Conservation (phyloP, 768 basidiomycete genomes). For the Hygrophorus pudorinus region DNA sequence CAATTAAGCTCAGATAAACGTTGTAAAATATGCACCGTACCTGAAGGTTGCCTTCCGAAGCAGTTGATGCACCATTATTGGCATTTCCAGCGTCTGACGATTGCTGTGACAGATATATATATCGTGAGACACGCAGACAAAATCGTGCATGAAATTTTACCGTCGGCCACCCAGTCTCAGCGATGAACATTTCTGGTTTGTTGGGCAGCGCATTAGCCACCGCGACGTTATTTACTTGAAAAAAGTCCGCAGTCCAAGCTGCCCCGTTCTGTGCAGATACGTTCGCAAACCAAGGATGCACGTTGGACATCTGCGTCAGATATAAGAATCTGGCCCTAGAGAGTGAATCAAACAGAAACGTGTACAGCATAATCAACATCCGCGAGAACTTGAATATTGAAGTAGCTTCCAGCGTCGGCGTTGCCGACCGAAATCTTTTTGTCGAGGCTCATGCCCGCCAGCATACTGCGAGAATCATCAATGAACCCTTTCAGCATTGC, state of each 20-base stretch:
- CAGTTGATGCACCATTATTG: conserved; percentile 58
- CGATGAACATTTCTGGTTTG: conserved; percentile 77
- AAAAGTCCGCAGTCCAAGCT: conserved; percentile 79
- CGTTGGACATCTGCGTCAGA: conserved; percentile 63
- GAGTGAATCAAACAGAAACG: conserved; percentile 6
- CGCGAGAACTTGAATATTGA: conserved; percentile 59
- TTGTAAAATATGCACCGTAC: conserved; percentile 14
- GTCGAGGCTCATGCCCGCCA: conserved; percentile 42
- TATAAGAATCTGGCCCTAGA: neutral
- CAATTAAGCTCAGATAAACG: conserved; percentile 2
- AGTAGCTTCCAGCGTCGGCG: conserved; percentile 80
- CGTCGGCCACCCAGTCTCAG: conserved; percentile 79
- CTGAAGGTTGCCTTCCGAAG: conserved; percentile 54
- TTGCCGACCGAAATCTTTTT: conserved; percentile 66
- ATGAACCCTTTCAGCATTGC: conserved; percentile 57
- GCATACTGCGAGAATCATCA: conserved; percentile 48
- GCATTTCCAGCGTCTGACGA: conserved; percentile 49
- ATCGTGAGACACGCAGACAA: neutral
- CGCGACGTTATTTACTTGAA: conserved; percentile 50
- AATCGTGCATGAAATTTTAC: conserved; percentile 25
- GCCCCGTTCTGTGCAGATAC: conserved; percentile 58
- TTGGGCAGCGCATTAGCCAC: conserved; percentile 53
- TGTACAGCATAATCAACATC: conserved; percentile 62
- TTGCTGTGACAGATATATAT: conserved; percentile 24
- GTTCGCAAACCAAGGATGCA: conserved; percentile 93